Evolutionary conservation across 495 filamentous ascomycete genomes (phyloP).

Genomic region (Talaromyces proteolyticus): DNA sequence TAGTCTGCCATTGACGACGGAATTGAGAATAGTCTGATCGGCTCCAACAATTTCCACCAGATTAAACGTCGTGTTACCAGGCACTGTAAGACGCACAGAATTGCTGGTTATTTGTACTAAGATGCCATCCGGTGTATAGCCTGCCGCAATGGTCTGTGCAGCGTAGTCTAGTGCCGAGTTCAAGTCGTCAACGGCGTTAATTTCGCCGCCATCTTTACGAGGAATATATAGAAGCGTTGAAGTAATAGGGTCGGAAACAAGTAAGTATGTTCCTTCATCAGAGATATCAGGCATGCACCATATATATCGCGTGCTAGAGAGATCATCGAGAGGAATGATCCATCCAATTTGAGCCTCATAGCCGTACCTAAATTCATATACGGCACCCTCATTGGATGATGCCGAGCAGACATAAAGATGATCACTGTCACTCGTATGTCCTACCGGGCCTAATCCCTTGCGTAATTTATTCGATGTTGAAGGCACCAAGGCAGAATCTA

Average conservation of each 20-base stretch:
- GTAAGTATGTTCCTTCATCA: slow-evolving; percentile 26
- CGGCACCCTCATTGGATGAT: slow-evolving; percentile 43
- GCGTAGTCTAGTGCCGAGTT: slow-evolving; percentile 42
- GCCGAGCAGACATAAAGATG: slow-evolving; percentile 36
- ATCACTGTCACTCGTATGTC: slow-evolving; percentile 11
- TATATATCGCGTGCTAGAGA: slow-evolving; percentile 32
- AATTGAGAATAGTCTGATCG: slow-evolving; percentile 17
- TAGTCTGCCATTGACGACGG: slow-evolving; percentile 21
- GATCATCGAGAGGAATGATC: slow-evolving; percentile 39
- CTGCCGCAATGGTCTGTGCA: slow-evolving; percentile 52
- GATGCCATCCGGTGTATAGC: slow-evolving; percentile 25
- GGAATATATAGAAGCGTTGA: slow-evolving; percentile 30
- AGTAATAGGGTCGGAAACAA: slow-evolving; percentile 34
- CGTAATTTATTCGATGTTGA: slow-evolving; percentile 2
- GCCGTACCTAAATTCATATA: slow-evolving; percentile 68
- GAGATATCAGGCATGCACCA: slow-evolving; percentile 44
- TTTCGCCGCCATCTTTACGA: slow-evolving; percentile 19
- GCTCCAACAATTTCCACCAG: slow-evolving; percentile 12
- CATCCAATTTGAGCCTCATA: slow-evolving; percentile 60
- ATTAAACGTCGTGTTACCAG: slow-evolving; percentile 12
- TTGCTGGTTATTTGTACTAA: slow-evolving; percentile 54
- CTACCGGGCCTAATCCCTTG: too few species aligned
- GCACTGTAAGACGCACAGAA: slow-evolving; percentile 33
- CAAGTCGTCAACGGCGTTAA: slow-evolving; percentile 32
- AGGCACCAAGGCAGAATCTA: slow-evolving; percentile 57